These are phyloP conservation scores for Loxodes magnus DNA, from an alignment of 73 alveolate species.

Conservation along the genomic window DNA sequence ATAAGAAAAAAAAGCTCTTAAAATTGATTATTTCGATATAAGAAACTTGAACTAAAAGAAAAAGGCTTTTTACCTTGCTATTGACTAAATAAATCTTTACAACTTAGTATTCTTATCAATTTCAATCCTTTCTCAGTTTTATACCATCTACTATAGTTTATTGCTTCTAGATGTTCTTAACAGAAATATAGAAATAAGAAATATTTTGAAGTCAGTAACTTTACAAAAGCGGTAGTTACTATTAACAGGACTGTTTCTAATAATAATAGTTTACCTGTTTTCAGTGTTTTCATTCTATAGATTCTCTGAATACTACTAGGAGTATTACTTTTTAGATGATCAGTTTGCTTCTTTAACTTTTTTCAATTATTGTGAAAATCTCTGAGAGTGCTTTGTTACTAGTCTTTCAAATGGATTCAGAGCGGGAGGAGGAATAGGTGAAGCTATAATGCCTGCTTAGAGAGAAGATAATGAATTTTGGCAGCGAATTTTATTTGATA, in stretches of 20 bases:
- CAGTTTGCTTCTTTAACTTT: slow-evolving; percentile 7
- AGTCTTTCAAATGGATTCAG: slow-evolving; percentile 60
- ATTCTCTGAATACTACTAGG: slow-evolving; percentile 9
- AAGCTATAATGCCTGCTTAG: slow-evolving; percentile 6
- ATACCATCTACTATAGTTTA: slow-evolving; percentile 9
- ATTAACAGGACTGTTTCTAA: slow-evolving; percentile 5
- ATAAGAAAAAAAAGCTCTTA: too few relatives aligned
- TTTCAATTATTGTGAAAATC: slow-evolving; percentile 36
- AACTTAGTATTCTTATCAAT: too few relatives aligned
- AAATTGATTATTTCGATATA: too few relatives aligned
- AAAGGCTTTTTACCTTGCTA: too few relatives aligned
- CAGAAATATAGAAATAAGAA: slow-evolving; percentile 11
- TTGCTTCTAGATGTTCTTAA: slow-evolving; percentile 23
- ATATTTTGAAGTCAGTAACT: slow-evolving; percentile 12
- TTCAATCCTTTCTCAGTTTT: too few relatives aligned
- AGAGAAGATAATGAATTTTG: slow-evolving; percentile 21
- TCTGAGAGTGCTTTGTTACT: slow-evolving; percentile 58
- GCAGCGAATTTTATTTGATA: slow-evolving; percentile 53
- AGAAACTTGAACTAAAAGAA: too few relatives aligned
- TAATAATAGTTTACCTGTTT: slow-evolving; percentile 21
- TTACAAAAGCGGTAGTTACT: slow-evolving; percentile 15
- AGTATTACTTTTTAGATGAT: too few relatives aligned
- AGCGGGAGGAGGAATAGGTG: slow-evolving; percentile 83
- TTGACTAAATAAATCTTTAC: too few relatives aligned
- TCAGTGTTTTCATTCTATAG: slow-evolving; percentile 12